Base-by-base conservation (phyloP, 129 eudicot species). In the Tagetes patula region DNA sequence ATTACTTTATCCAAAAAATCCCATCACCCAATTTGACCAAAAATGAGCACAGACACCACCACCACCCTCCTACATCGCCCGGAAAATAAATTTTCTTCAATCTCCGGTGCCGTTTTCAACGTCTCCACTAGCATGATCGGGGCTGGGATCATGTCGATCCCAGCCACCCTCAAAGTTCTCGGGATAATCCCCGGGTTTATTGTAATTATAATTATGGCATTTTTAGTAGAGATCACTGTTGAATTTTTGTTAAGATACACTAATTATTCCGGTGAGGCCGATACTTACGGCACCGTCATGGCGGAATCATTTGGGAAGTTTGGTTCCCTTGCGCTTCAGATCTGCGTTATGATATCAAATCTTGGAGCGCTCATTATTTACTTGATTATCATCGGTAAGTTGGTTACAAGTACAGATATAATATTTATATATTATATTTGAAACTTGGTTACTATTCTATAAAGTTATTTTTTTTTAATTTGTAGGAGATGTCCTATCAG, bases 101-200 rank as follows among this genome's bases (percentile, higher is more conserved):
- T 94, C 8, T 81, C 89, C 30, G 85, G 93, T 39, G 99, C 97
- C 2, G 86, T 94, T 2, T 94, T 90, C 78, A 94, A 94, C 73
- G 79, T 94, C 37, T 88, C 99, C 0, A 90, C 99, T 5, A 83
- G 96, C 85, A 94, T 90, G 91, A 73, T 94, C 27, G 97, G 97
- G 45, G 97, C 97, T 20, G 97, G 99, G 37, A 94, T 94, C 74
- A 90, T 94, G 98, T 90, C 98, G 8, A 86, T 94, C 47, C 98
- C 98, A 13, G 97, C 98, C 1, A 94, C 98, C 1, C 83, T 94
- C 31, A 94, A 94, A 77, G 97, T 94, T 2, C 77, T 90, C 1
- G 97, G 99, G 1, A 85, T 94, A 4, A 61, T 90, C n/a, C 99
- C 99, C 0, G 91, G 97, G 32, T 85, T 94, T 42, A 13, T 78